Evolutionary conservation across 768 basidiomycete genomes (phyloP), one percentile per base, ranked within the genome.

Genomic region (Tulasnella sp.): DNA sequence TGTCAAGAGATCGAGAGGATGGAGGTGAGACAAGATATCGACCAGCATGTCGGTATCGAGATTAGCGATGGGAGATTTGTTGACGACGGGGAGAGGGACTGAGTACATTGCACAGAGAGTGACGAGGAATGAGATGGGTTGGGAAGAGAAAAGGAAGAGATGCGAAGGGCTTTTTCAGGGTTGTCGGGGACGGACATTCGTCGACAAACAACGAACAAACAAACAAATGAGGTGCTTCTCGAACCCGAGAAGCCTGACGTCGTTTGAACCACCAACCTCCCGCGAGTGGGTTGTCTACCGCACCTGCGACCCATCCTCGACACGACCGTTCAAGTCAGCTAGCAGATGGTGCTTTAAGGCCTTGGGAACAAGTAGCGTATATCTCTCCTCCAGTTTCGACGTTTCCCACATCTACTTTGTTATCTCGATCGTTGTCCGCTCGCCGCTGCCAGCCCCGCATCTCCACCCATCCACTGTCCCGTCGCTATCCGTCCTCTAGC

Each of bases 41-140:
- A 74, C 73, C 73, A 74, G 42, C 9, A 74, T 39, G 73, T 74
- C 73, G 73, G 73, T 46, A 74, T 74, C 73, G 73, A 74, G 73
- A 74, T 74, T 74, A 27, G 44, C 38, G 39, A 74, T 40, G 24
- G 73, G 73, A 68, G 62, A 74, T 46, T 74, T 16, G 38, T 36
- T 46, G 38, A 39, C 12, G 44, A 42, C 39, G 73, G 38, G 38
- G 73, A 46, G 73, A 46, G 73, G 73, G 38, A 74, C 73, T 74
- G 73, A 74, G 73, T 46, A 38, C 73, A 74, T 74, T 74, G 73
- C 73, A 74, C 73, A 74, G 73, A n/a, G 73, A 24, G 39, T 40
- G 39, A 74, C 24, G 73, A 72, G n/a, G 31, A 34, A 27, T 62
- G 39, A 4, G 73, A 16, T 40, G 73, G 21, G 73, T 46, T 74